These are phyloP conservation scores for Filobasidium floriforme DNA, from an alignment of 768 basidiomycete genomes.

Conservation along the genomic window DNA sequence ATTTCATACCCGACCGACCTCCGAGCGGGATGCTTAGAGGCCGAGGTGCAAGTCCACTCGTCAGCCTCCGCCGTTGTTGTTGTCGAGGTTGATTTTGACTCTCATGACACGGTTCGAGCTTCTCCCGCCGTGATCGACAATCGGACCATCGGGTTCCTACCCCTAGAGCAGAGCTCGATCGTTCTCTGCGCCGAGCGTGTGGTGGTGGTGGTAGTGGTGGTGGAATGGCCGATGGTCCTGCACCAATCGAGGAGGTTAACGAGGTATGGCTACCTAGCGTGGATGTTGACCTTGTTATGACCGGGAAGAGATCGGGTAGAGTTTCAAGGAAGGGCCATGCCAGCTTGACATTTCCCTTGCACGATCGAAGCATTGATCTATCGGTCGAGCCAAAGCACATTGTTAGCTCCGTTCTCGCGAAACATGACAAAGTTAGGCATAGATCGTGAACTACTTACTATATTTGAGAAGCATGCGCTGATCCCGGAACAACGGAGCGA, in stretches of 20 bases:
- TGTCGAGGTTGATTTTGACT: background rate
- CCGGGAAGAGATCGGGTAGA: background rate
- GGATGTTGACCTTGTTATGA: too few species aligned
- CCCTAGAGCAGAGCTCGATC: background rate
- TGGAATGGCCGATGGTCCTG: background rate
- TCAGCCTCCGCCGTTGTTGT: background rate
- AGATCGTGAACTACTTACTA: too few species aligned
- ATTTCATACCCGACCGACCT: background rate
- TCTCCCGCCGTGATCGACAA: background rate
- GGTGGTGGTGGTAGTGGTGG: too few species aligned
- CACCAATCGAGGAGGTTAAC: background rate
- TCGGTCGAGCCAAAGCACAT: background rate
- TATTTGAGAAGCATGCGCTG: too few species aligned
- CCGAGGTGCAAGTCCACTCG: background rate
- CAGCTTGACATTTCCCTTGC: constrained; percentile 6
- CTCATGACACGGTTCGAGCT: background rate
- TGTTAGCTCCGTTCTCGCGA: too few species aligned
- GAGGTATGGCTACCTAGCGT: too few species aligned
- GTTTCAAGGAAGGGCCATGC: constrained; percentile 9
- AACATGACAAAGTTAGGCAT: too few species aligned
- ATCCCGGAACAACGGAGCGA: too few species aligned
- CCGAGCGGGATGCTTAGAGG: background rate
- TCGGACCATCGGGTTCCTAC: background rate
- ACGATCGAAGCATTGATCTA: constrained; percentile 8
- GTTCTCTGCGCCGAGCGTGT: too few species aligned